phyloP scores from a whole-genome alignment of 2,329 filamentous ascomycete genomes.

The Cladosporium sp. region DNA sequence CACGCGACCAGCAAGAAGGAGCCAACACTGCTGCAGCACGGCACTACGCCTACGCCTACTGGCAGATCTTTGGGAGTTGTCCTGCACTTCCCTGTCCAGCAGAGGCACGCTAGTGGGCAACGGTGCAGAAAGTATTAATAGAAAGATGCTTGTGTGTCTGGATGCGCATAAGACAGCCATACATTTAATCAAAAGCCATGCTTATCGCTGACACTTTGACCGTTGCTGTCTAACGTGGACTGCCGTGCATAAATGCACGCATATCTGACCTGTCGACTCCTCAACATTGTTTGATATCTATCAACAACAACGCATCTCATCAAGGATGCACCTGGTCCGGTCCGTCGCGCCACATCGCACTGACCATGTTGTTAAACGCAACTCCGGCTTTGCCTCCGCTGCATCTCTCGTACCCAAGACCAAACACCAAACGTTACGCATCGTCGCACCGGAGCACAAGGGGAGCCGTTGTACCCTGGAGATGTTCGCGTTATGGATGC shows the following conservation, averaged over 20 bases:
- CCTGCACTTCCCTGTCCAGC: background rate
- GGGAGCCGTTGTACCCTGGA: background rate
- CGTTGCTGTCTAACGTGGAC: background rate
- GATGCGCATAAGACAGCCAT: slow-evolving; percentile 7
- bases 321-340: background rate
- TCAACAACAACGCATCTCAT: background rate
- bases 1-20: slow-evolving; percentile 7
- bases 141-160: background rate
- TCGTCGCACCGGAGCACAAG: background rate
- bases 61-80: background rate
- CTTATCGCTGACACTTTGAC: background rate
- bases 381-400: background rate
- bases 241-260: background rate
- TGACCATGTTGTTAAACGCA: background rate
- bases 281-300: background rate
- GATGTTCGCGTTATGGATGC: background rate
- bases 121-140: background rate
- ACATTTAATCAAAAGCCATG: background rate
- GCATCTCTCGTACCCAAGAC: background rate
- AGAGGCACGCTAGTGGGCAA: background rate
- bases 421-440: background rate
- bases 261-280: background rate
- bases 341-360: background rate
- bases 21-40: background rate
- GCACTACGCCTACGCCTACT: background rate